A percentile compares a stretch with the other conserved stretches of the same genome.
phyloP scores from a whole-genome alignment of 2,329 filamentous ascomycete species.

The Fusarium sp. region DNA sequence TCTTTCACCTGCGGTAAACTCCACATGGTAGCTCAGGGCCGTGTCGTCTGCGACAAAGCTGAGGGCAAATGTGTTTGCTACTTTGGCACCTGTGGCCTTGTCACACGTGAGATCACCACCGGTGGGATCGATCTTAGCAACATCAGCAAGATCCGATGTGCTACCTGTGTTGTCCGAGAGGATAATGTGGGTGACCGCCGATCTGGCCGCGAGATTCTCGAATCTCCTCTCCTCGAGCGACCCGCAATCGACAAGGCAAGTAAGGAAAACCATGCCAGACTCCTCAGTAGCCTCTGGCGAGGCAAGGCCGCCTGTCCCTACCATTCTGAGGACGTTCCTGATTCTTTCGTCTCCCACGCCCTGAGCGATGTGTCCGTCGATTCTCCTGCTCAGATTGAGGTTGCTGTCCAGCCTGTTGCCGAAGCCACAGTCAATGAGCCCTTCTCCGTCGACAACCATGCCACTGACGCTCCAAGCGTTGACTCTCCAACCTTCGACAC shows the following conservation, averaged over 20 bases:
- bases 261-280: neutral
- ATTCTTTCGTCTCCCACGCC: neutral
- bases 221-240: conserved; percentile 34
- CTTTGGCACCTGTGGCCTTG: conserved; percentile 44
- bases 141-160: conserved; percentile 32
- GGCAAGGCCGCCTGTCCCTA: conserved; percentile 20
- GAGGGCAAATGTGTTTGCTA: conserved; percentile 39
- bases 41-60: conserved; percentile 29
- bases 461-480: neutral
- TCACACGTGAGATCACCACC: conserved; percentile 7
- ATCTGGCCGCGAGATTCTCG: conserved; percentile 17
- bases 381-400: neutral
- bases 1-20: conserved; percentile 44
- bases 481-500: neutral
- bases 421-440: no score
- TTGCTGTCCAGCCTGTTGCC: neutral
- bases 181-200: conserved; percentile 33
- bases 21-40: conserved; percentile 40
- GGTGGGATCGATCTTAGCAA: conserved; percentile 11
- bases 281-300: conserved; percentile 25
- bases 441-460: neutral
- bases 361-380: neutral
- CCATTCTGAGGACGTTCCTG: neutral
- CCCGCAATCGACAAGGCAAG: neutral
- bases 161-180: conserved; percentile 33